Evolutionary conservation across 148 eudicot species (phyloP).

Genomic region (Dianthus caryophyllus): DNA sequence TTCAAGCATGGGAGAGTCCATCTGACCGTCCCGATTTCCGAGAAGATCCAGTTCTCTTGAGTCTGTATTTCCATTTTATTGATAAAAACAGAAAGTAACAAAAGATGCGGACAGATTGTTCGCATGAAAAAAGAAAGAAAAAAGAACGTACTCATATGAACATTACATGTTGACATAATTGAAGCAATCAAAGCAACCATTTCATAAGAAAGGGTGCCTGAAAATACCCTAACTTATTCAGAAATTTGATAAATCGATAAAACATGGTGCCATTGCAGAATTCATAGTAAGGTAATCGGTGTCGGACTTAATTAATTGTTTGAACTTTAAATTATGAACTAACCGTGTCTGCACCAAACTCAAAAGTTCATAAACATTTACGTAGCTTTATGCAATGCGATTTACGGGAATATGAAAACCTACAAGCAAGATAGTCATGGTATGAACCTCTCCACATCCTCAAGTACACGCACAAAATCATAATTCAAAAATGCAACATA

Average conservation of each 20-base stretch:
- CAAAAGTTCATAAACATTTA: background rate
- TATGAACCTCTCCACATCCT: background rate
- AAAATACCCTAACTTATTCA: background rate
- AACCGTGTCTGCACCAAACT: background rate
- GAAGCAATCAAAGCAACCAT: background rate
- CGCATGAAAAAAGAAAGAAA: background rate
- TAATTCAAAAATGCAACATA: background rate
- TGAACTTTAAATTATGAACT: background rate
- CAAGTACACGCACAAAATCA: background rate
- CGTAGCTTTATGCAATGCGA: background rate
- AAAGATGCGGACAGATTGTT: background rate
- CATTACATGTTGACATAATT: background rate
- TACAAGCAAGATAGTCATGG: background rate
- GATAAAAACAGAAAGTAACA: background rate
- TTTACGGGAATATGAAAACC: background rate
- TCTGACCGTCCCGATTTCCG: conserved; percentile 16
- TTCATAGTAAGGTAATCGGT: background rate
- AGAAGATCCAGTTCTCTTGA: conserved; percentile 15
- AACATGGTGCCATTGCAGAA: background rate
- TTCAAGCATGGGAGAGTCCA: conserved; percentile 17
- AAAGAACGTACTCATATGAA: too few species aligned
- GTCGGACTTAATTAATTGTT: background rate
- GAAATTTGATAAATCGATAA: background rate
- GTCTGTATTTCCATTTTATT: background rate
- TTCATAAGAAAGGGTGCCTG: background rate